phyloP scores from a whole-genome alignment of 2,329 filamentous ascomycete genomes.

The Microthyrium microscopicum region DNA sequence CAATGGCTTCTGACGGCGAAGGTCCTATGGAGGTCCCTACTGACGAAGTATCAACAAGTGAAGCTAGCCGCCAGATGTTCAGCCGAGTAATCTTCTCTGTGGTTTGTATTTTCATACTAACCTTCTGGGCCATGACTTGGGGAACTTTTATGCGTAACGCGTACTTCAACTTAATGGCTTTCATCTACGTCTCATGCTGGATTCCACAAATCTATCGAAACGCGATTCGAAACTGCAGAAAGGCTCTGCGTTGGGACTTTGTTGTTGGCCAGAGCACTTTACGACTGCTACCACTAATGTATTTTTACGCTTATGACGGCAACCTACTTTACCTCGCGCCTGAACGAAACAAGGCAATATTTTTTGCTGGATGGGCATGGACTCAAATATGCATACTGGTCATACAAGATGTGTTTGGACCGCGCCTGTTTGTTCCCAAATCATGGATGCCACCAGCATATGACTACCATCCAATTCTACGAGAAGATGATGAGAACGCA shows the following conservation, averaged over 20 bases:
- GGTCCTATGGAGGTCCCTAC: slow-evolving; percentile 42
- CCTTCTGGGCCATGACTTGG: slow-evolving; percentile 41
- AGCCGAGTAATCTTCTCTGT: slow-evolving; percentile 45
- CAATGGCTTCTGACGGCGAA: no score
- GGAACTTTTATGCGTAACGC: slow-evolving; percentile 33
- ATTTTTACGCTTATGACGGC: slow-evolving; percentile 62
- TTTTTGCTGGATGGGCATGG: slow-evolving; percentile 68
- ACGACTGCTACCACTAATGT: slow-evolving; percentile 63
- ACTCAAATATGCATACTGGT: slow-evolving; percentile 63
- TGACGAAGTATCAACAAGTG: slow-evolving; percentile 35
- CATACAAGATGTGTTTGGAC: slow-evolving; percentile 71
- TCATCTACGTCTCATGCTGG: slow-evolving; percentile 82
- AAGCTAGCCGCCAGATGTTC: slow-evolving; percentile 29
- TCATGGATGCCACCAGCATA: slow-evolving; percentile 57
- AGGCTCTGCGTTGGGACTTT: slow-evolving; percentile 82
- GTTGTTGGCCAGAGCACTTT: slow-evolving; percentile 68
- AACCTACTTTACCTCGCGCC: slow-evolving; percentile 69
- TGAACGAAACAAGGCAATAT: slow-evolving; percentile 46
- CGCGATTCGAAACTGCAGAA: slow-evolving; percentile 74
- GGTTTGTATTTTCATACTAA: slow-evolving; percentile 39
- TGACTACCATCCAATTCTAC: slow-evolving; percentile 85
- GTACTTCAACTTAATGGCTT: slow-evolving; percentile 46
- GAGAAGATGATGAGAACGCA: slow-evolving; percentile 67
- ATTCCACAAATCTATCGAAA: slow-evolving; percentile 84
- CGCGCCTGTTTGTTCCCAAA: slow-evolving; percentile 66